Conservation (phyloP, 768 basidiomycete species). For the Chalciporus sphaerocephalus region DNA sequence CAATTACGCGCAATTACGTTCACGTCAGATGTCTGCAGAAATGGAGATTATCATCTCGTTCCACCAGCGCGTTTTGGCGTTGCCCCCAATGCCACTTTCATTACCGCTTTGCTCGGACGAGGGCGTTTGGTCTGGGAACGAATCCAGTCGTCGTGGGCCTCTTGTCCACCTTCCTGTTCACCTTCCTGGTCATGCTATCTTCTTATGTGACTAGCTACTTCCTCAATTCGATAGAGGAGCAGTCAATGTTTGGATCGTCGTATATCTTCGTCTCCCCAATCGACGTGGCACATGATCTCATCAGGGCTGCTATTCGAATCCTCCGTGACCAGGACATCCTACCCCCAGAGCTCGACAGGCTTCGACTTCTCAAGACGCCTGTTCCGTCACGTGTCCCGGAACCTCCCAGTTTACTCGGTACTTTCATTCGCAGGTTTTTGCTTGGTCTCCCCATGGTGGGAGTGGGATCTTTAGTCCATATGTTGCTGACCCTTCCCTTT, state of each 20-base stretch:
- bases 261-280: constrained; percentile 50
- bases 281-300: constrained; percentile 55
- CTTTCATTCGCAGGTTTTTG: constrained; percentile 66
- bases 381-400: constrained; percentile 21
- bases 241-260: constrained; percentile 32
- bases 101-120: constrained; percentile 73
- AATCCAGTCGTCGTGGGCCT: constrained; percentile 74
- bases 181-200: constrained; percentile 58
- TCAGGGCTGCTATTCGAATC: constrained; percentile 59
- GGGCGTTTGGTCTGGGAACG: constrained; percentile 66
- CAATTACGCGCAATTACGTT: constrained; percentile 52
- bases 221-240: constrained; percentile 58
- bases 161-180: constrained; percentile 59
- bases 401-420: constrained; percentile 46
- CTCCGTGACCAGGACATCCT: constrained; percentile 53
- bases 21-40: constrained; percentile 74
- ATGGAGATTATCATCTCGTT: constrained; percentile 64
- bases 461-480: constrained; percentile 68
- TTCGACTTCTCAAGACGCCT: constrained; percentile 14
- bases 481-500: constrained; percentile 60
- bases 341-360: constrained; percentile 24
- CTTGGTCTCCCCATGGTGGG: constrained; percentile 76
- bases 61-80: constrained; percentile 67
- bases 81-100: constrained; percentile 79
- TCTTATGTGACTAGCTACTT: constrained; percentile 69